Base-by-base conservation (phyloP, 2,329 filamentous ascomycete genomes). In the Pseudohalonectria lignicola region DNA sequence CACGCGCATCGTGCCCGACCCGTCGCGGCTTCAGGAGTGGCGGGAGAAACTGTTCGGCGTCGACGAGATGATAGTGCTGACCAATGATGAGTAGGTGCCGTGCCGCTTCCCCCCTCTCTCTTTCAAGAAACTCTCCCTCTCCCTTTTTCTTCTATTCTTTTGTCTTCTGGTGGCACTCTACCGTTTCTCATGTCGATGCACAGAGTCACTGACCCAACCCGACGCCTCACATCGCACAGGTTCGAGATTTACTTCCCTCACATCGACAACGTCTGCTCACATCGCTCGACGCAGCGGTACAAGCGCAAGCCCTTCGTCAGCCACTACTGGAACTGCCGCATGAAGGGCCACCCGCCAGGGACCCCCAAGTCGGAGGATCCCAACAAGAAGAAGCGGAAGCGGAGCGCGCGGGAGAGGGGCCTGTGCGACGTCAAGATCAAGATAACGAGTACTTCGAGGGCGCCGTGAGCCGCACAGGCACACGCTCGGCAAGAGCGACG, bases 391-490 rank as follows among this genome's bases (percentile, higher is more conserved):
- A 87, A 86, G 57, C 72, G 84, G 28, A 87, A 86, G 59, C 76
- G 84, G 19, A 76, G 71, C 26, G 79, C 79, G n/a, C 69, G 84
- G 31, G 77, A 84, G 55, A 69, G 81, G 11, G 81, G 87, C 59
- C 67, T 87, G n/a, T 90, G 84, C 54, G 82, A 88, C 55, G 83
- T 88, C 45, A 88, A 88, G 60, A 86, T 88, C 55, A 88, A 87
- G 56, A 85, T 88, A 42, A 86, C 3, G 83, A 88, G 56, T 85
- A 84, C 59, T 80, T 82, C 39, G 73, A 79, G 9, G 73, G 70
- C 54, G 57, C 62, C 2, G 55, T 16, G 80, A 81, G 8, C 76
- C 78, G n/a, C 84, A 90, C 54, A 80, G 80, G 48, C 84, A 88
- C 55, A 72, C 71, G 0, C 58, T 90, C 7, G 75, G 75, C 39